Base-by-base conservation (phyloP, 495 filamentous ascomycete genomes). In the Neurospora discreta region DNA sequence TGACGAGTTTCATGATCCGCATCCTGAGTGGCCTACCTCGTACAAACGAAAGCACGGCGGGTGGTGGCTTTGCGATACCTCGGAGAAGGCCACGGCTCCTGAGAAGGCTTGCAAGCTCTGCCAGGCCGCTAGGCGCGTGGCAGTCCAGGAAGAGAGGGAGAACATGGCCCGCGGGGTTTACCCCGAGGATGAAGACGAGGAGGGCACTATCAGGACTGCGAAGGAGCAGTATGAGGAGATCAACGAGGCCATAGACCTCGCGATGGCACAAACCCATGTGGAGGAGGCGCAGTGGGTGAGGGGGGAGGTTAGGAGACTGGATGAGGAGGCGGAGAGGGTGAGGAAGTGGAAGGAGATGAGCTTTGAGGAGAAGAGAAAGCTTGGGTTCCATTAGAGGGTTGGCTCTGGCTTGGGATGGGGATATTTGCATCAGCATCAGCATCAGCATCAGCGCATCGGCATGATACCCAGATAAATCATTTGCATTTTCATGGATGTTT, bases 1-100 rank as follows among this genome's bases (percentile, higher is more conserved):
- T 1, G 5, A 1, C 46, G 33, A 80, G 0, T 82, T 76, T 74
- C 84, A 85, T 39, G 72, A 80, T 0, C 77, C 78, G 2, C 30
- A 75, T 16, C 70, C 71, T 0, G 72, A 69, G 58, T 85, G 83
- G 84, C 73, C 60, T 9, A 73, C 71, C 16, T 33, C 71, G 1
- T 69, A 73, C n/a, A 76, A 74, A 52, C 76, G 73, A 36, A 36
- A 46, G 39, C 10, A 58, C 0, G 80, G 79, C 5, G 84, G 84
- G 0, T 84, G 77, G 80, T 84, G 84, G 84, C 76, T 73, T 9
- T 85, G 84, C 18, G 8, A 4, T 9, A 10, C 10, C 3, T 9
- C 7, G 18, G 42, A 10, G 0, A 3, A 44, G 0, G 42, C 42
- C 8, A 44, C 42, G 42, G 18, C 18, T 1, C 75, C 75, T 2